Percentiles rank a stretch among this genome's conserved stretches.
phyloP scores from a whole-genome alignment of 495 filamentous ascomycete species.

The Podospora tetraspora region DNA sequence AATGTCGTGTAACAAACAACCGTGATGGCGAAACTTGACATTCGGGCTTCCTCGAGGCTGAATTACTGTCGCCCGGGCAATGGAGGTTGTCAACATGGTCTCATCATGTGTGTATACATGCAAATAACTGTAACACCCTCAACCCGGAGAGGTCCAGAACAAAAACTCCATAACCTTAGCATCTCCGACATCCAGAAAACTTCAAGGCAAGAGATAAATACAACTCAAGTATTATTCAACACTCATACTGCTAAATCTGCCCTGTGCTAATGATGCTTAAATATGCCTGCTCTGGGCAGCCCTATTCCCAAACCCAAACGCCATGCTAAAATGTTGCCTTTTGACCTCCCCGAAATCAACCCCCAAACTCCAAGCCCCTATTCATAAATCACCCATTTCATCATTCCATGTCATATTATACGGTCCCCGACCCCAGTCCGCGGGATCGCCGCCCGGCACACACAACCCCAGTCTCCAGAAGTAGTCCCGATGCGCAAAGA shows the following conservation, averaged over 20 bases:
- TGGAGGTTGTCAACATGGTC: neutral
- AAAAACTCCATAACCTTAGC: too few relatives aligned
- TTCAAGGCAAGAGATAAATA: too few relatives aligned
- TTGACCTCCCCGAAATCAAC: neutral
- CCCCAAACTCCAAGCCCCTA: neutral
- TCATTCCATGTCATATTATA: slow-evolving; percentile 25
- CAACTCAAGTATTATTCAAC: neutral
- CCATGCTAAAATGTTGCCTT: neutral
- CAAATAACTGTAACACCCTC: too few relatives aligned
- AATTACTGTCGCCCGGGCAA: neutral
- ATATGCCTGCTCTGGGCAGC: neutral
- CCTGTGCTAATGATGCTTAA: neutral
- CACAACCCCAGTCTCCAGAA: slow-evolving; percentile 92
- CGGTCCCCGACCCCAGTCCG: slow-evolving; percentile 54
- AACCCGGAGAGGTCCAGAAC: too few relatives aligned
- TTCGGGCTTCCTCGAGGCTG: neutral
- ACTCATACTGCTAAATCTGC: neutral
- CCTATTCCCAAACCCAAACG: neutral
- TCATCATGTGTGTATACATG: too few relatives aligned
- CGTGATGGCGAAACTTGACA: neutral
- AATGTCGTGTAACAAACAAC: neutral
- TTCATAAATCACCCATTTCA: slow-evolving; percentile 17
- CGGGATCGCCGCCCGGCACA: slow-evolving; percentile 74
- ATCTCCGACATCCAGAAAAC: too few relatives aligned
- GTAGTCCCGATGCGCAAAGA: slow-evolving; percentile 93